Percentiles rank a stretch among this genome's conserved stretches.
Evolutionary conservation across 2,329 filamentous ascomycete species (phyloP).

Genomic region (Aspergillus viridinutans): DNA sequence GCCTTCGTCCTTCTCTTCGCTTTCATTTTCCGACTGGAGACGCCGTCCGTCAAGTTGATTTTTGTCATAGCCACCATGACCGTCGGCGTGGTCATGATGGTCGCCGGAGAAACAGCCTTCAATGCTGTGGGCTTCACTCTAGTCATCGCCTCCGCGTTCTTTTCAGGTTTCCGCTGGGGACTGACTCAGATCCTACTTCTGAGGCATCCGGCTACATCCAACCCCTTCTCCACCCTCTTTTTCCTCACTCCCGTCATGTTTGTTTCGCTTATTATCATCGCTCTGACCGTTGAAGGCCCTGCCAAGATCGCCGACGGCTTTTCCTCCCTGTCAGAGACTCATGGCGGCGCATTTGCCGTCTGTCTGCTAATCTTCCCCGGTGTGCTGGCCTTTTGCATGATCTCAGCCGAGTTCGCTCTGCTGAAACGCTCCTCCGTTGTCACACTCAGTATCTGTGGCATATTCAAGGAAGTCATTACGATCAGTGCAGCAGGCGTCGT

Average conservation of each 20-base stretch:
- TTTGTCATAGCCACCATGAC: constrained; percentile 91
- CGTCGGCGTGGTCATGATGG: constrained; percentile 93
- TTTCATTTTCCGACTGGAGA: constrained; percentile 87
- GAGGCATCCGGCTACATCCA: constrained; percentile 88
- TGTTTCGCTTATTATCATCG: constrained; percentile 69
- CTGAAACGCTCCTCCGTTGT: constrained; percentile 94
- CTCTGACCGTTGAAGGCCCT: constrained; percentile 81
- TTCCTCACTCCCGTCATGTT: constrained; percentile 99
- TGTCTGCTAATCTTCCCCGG: constrained; percentile 84
- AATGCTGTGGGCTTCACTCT: constrained; percentile 80
- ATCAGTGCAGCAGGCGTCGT: constrained; percentile 83
- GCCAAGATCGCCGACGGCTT: constrained; percentile 64
- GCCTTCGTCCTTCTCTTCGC: constrained; percentile 95
- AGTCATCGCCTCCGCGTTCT: constrained; percentile 89
- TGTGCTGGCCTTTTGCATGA: constrained; percentile 91
- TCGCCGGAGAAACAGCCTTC: constrained; percentile 90
- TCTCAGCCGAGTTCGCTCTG: constrained; percentile 89
- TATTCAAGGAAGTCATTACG: constrained; percentile 98
- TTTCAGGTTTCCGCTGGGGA: constrained; percentile 96
- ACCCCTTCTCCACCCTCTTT: constrained; percentile 95
- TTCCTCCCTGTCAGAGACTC: constrained; percentile 57
- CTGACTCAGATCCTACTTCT: constrained; percentile 95
- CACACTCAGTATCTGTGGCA: constrained; percentile 91
- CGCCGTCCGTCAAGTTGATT: constrained; percentile 78
- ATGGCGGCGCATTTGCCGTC: constrained; percentile 63